Base-by-base conservation (phyloP, 2,329 filamentous ascomycete genomes). In the Hypoxylon sp. region DNA sequence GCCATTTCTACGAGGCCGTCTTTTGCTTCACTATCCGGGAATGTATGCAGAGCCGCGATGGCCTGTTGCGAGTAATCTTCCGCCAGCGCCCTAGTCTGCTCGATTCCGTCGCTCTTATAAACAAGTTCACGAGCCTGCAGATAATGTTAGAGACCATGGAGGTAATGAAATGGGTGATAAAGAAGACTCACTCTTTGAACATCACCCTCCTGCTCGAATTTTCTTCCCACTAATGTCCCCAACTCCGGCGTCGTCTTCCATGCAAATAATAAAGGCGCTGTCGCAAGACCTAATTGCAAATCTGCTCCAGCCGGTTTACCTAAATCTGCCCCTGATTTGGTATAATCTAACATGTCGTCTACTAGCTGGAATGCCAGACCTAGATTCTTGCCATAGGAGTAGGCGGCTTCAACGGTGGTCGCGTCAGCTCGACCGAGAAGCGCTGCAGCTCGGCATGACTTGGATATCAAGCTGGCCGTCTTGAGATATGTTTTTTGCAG, bases 401-500 rank as follows among this genome's bases (percentile, higher is more conserved):
- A 99, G 1, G 95, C 93, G 9, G 94, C 92, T 72, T 99, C 94
- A 1, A 98, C 93, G 1, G 96, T 93, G 67, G 91, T 87, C 0
- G 86, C 85, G 34, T 94, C 87, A 34, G 90, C 88, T 13, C 93
- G 90, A 30, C 96, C 94, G 17, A 99, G 85, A 49, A 99, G 83
- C 2, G 96, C 95, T 2, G 96, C 89, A 0, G 95, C 94, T 53
- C 96, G 91, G 80, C 95, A 98, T 30, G 93, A 97, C 81, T 99
- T 99, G 78, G 93, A 97, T 77, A 99, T 98, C 75, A 99, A 84
- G 72, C 93, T 97, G 3, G 96, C 96, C 1, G 93, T 97, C 84
- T 99, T 99, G 73, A 99, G 87, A 77, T 99, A 99, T 28, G 96
- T 99, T 86, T 99, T 99, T 78, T 98, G 93, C 55, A 99, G 85